phyloP scores from a whole-genome alignment of 257 asterid species.

The Solanum appendiculatum region DNA sequence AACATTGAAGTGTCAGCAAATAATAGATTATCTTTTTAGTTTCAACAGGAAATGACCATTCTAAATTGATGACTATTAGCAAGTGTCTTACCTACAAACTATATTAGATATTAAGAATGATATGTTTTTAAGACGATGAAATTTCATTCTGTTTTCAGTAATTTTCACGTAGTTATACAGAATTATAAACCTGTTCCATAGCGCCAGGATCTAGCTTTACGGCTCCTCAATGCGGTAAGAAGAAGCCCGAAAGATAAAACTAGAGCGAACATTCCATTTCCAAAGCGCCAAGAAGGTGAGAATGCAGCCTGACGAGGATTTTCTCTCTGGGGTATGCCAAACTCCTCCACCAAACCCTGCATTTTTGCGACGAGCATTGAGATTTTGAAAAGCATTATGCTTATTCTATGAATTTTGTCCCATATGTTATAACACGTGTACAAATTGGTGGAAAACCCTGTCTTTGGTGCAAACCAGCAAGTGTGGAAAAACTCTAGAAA shows the following conservation, averaged over 20 bases:
- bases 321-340: conserved; percentile 72
- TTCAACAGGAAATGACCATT: not conserved
- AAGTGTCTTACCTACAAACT: not conserved
- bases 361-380: not conserved
- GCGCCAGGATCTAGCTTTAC: conserved; percentile 94
- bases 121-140: not conserved
- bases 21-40: not conserved
- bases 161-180: not conserved
- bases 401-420: not conserved
- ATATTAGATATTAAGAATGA: not conserved
- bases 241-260: conserved; percentile 92
- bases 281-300: conserved; percentile 82
- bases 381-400: not conserved
- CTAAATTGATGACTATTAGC: not conserved
- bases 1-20: conserved; percentile 11
- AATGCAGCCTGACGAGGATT: conserved; percentile 40
- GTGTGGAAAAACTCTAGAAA: not conserved
- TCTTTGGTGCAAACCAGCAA: not conserved
- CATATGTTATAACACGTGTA: not conserved
- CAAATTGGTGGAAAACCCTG: not conserved
- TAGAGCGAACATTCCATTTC: conserved; percentile 94
- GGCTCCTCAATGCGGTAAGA: conserved; percentile 71
- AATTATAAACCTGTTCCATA: conserved; percentile 70
- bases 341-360: conserved; percentile 96
- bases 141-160: not conserved